phyloP scores from a whole-genome alignment of 2,329 filamentous ascomycete genomes.

The Tympanopsis confertula region DNA sequence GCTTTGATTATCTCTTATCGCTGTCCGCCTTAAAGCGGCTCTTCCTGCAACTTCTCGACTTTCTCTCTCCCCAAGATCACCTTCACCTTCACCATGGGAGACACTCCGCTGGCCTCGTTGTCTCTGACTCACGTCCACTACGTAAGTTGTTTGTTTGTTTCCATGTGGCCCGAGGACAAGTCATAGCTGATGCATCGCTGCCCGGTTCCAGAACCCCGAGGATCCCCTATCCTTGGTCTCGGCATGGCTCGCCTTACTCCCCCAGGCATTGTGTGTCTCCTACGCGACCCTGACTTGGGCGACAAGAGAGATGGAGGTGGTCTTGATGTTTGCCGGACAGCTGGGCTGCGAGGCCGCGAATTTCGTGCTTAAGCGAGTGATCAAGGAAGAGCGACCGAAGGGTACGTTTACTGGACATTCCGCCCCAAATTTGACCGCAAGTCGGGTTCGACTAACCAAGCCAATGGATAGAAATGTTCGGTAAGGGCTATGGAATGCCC shows the following conservation, averaged over 20 bases:
- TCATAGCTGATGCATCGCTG: no score
- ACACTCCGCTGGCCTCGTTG: conserved; percentile 65
- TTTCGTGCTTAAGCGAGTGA: conserved; percentile 75
- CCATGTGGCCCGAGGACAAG: not conserved
- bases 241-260: conserved; percentile 87
- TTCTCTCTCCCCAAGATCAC: no score
- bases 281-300: conserved; percentile 87
- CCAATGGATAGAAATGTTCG: conserved; percentile 50
- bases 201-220: conserved; percentile 58
- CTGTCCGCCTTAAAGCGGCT: no score
- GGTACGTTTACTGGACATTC: not conserved
- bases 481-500: conserved; percentile 97
- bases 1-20: no score
- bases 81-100: no score
- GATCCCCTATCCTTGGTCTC: conserved; percentile 78
- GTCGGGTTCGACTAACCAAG: no score
- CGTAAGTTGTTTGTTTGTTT: conserved; percentile 36
- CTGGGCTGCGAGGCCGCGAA: conserved; percentile 85
- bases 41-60: no score
- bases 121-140: conserved; percentile 95
- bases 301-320: conserved; percentile 78
- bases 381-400: conserved; percentile 76
- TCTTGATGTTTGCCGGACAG: conserved; percentile 84
- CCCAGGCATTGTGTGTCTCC: conserved; percentile 79
- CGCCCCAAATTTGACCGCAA: not conserved